phyloP scores from a whole-genome alignment of 2,329 filamentous ascomycete genomes.

The Sphaerostilbella broomeana region DNA sequence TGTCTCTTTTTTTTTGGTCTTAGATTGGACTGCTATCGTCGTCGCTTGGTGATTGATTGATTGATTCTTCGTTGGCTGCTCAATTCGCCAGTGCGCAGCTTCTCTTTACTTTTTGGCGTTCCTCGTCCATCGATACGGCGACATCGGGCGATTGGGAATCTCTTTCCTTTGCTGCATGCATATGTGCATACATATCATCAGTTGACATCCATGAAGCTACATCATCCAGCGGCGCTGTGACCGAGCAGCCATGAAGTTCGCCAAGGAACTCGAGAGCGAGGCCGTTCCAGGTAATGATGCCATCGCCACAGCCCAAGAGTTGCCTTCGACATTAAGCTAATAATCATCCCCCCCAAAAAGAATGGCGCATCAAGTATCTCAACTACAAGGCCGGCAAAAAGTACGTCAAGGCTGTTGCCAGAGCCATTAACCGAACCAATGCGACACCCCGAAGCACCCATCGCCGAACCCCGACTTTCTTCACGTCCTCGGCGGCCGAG shows the following conservation, averaged over 20 bases:
- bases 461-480: conserved; percentile 27
- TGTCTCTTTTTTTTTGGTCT: too few species aligned
- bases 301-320: too few species aligned
- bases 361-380: conserved; percentile 92
- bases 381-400: conserved; percentile 97
- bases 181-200: neutral
- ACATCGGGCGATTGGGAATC: too few species aligned
- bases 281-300: conserved; percentile 68
- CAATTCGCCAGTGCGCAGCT: too few species aligned
- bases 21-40: too few species aligned
- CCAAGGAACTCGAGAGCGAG: conserved; percentile 77
- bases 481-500: conserved; percentile 2
- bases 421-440: conserved; percentile 60
- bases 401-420: conserved; percentile 74
- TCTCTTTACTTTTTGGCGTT: too few species aligned
- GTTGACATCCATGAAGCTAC: neutral
- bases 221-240: neutral
- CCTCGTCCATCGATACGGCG: too few species aligned
- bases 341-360: conserved; percentile 28
- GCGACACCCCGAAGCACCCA: conserved; percentile 40
- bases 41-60: too few species aligned
- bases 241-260: conserved; percentile 51
- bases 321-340: too few species aligned
- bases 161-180: too few species aligned
- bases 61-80: too few species aligned